Evolutionary conservation across 768 basidiomycete genomes (phyloP), one percentile per base, ranked within the genome.

Genomic region (Glaciozyma antarctica): DNA sequence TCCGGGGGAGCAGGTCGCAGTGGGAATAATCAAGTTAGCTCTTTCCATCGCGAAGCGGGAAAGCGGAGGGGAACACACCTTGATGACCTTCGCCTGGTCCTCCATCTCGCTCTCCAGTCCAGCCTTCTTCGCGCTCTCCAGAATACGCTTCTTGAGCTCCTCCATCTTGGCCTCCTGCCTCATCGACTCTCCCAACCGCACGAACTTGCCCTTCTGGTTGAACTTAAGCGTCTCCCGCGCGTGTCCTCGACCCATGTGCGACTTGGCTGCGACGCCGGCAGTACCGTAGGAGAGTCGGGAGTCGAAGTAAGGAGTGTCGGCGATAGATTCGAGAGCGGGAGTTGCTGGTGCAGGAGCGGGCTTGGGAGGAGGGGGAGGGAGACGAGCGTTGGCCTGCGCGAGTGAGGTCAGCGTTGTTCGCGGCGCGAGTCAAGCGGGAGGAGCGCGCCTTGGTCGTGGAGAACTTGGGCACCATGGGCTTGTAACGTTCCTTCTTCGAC

Each of bases 391-490:
- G 8, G 88, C 88, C 81, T 85, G 63, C 3, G 1, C 44, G 41
- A 58, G 17, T 5, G n/a, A 3, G 3, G 52, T 38, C 4, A 54
- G 28, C 26, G 51, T 30, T 48, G 62, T 19, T n/a, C 43, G 17
- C 32, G 21, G 19, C 19, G 41, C 32, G 7, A 15, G 2, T 52
- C 2, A 17, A 22, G 44, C 24, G 19, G 30, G 45, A 26, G 0
- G 24, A 30, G 26, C 79, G 56, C 24, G 86, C 89, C 80, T 87
- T 91, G 77, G 94, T 92, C 5, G 90, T 90, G 0, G 93, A 89
- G 76, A 98, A 99, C 77, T 99, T 99, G 58, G 95, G 95, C 69
- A 93, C 92, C 93, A 99, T 97, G 22, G 94, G 91, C 75, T 93
- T 94, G 78, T 95, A 95, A 67, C 88, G 79, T 76, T 95, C 90